These are phyloP conservation scores for Gleditsia sinensis DNA, from an alignment of 306 rosid species.

Conservation along the genomic window DNA sequence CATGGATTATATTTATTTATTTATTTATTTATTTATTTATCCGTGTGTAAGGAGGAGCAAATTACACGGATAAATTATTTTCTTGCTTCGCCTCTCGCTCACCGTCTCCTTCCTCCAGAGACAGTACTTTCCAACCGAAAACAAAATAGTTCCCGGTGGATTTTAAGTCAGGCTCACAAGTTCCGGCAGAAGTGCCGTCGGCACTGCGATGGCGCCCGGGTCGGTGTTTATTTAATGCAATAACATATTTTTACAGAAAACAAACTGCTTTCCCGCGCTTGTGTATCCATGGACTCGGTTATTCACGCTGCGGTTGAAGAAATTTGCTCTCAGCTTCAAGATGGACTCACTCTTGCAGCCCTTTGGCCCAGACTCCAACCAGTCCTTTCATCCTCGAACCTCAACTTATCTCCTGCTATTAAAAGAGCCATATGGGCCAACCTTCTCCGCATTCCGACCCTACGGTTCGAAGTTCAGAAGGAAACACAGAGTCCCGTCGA, in stretches of 20 bases:
- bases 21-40: too few relatives aligned
- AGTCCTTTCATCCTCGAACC: constrained; percentile 38
- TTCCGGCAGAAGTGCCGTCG: background rate
- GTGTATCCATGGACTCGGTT: constrained; percentile 33
- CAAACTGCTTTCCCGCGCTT: background rate
- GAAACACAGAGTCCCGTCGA: constrained; percentile 28
- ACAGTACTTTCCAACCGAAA: background rate
- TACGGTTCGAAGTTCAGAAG: constrained; percentile 48
- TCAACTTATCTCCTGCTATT: constrained; percentile 49
- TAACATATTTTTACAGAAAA: background rate
- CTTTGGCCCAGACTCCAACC: constrained; percentile 54
- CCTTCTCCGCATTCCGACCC: constrained; percentile 66
- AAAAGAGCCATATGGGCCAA: constrained; percentile 61
- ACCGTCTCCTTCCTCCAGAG: background rate
- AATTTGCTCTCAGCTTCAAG: constrained; percentile 34
- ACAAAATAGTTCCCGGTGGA: background rate
- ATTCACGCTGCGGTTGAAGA: constrained; percentile 42
- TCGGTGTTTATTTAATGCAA: background rate
- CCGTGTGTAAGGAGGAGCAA: too few relatives aligned
- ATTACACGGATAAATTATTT: too few relatives aligned
- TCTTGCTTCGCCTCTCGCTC: too few relatives aligned
- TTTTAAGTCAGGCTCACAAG: background rate
- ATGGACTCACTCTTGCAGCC: constrained; percentile 38
- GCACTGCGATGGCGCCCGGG: background rate
- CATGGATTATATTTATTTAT: too few relatives aligned